phyloP scores from a whole-genome alignment of 2,329 filamentous ascomycete genomes.

The Aspergillus fumigatus region DNA sequence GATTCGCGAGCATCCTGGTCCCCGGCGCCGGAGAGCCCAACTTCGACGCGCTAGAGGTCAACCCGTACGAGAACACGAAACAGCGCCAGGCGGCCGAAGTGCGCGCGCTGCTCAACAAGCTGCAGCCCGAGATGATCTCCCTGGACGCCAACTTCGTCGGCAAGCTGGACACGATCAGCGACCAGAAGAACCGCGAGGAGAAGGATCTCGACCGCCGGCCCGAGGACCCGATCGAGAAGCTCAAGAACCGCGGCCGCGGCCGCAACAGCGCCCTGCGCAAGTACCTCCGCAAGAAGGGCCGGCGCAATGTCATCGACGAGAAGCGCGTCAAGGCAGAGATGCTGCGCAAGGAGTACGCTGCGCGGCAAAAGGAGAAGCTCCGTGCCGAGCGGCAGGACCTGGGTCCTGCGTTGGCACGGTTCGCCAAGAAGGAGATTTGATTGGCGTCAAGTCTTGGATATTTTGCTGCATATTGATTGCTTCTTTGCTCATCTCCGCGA shows the following conservation, averaged over 20 bases:
- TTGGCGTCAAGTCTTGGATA: conserved; percentile 2
- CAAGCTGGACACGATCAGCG: conserved; percentile 74
- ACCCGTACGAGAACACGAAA: conserved; percentile 90
- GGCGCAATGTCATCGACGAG: conserved; percentile 94
- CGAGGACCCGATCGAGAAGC: conserved; percentile 53
- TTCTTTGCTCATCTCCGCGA: conserved; percentile 4
- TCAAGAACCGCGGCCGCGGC: conserved; percentile 75
- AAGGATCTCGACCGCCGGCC: conserved; percentile 71
- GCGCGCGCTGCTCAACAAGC: conserved; percentile 83
- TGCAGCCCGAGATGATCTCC: conserved; percentile 95
- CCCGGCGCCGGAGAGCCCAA: conserved; percentile 96
- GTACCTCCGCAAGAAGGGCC: conserved; percentile 85
- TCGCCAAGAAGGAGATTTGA: conserved; percentile 61
- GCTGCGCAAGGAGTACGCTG: conserved; percentile 64
- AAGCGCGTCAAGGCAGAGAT: conserved; percentile 83
- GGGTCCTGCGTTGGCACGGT: conserved; percentile 80
- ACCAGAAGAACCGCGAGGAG: conserved; percentile 71
- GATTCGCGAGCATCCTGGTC: conserved; percentile 85
- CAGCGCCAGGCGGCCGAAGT: conserved; percentile 93
- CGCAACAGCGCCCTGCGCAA: conserved; percentile 86
- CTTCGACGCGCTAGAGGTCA: conserved; percentile 87
- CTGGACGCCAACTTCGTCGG: conserved; percentile 90
- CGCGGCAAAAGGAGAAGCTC: conserved; percentile 63
- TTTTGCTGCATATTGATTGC: conserved; percentile 4
- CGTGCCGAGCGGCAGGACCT: conserved; percentile 67